A percentile compares a stretch with the other conserved stretches of the same genome.
Conservation (phyloP, 306 rosid species). For the Cicer cuneatum region DNA sequence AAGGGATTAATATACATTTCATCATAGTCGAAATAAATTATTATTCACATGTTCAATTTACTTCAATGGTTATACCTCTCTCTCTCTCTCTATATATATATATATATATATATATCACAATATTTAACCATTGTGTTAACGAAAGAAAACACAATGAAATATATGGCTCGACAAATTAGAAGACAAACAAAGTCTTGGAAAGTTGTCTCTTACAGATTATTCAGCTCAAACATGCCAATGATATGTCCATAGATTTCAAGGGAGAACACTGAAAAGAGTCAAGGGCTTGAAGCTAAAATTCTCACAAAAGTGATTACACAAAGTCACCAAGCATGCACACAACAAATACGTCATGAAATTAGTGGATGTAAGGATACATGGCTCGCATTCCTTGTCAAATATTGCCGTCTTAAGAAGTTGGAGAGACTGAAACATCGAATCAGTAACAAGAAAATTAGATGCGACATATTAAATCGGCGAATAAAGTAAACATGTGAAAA, state of each 20-base stretch:
- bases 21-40: slow-evolving; percentile 12
- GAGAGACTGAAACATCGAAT: slow-evolving; percentile 78
- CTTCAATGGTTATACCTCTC: slow-evolving; percentile 15
- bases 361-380: slow-evolving; percentile 74
- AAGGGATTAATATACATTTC: slow-evolving; percentile 26
- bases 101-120: background rate
- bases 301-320: slow-evolving; percentile 33
- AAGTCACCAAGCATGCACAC: slow-evolving; percentile 25
- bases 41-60: slow-evolving; percentile 28
- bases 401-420: slow-evolving; percentile 82
- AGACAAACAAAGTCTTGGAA: slow-evolving; percentile 19
- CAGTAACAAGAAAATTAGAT: slow-evolving; percentile 40
- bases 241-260: slow-evolving; percentile 90
- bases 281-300: slow-evolving; percentile 52
- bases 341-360: slow-evolving; percentile 41
- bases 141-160: slow-evolving; percentile 31
- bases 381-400: slow-evolving; percentile 81
- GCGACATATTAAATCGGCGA: slow-evolving; percentile 4
- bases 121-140: slow-evolving; percentile 29
- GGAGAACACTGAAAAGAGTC: slow-evolving; percentile 79
- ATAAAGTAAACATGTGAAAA: slow-evolving; percentile 37
- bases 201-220: slow-evolving; percentile 78
- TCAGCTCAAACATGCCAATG: slow-evolving; percentile 98
- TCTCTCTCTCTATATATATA: background rate
- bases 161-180: slow-evolving; percentile 36